These are phyloP conservation scores for Xylaria polymorpha DNA, from an alignment of 2,329 filamentous ascomycete species.

Conservation along the genomic window DNA sequence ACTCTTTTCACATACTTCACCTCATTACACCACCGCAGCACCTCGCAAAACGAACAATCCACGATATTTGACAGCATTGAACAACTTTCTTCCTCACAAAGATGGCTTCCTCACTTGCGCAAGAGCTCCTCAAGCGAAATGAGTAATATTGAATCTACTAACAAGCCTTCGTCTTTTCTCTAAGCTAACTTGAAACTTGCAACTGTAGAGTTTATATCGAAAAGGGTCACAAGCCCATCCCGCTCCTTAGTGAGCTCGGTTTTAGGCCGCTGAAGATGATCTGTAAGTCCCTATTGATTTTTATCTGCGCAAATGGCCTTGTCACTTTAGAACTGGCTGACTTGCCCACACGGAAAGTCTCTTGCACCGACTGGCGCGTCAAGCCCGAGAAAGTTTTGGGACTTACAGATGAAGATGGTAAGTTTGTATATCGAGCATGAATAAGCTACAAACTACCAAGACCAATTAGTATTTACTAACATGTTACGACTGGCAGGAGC, in stretches of 20 bases:
- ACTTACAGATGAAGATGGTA: constrained; percentile 14
- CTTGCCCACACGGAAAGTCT: constrained; percentile 11
- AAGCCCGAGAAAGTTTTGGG: constrained; percentile 15
- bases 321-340: not conserved
- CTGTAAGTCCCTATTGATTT: not conserved
- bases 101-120: constrained; percentile 11
- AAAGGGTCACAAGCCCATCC: constrained; percentile 10
- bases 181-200: not conserved
- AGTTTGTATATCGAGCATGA: not conserved
- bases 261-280: constrained; percentile 21
- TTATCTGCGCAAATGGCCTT: too few species aligned
- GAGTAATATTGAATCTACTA: not conserved
- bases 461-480: not conserved
- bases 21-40: not conserved
- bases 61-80: too few species aligned
- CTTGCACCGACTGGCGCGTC: constrained; percentile 15
- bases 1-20: not conserved
- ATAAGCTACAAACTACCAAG: too few species aligned
- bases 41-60: not conserved
- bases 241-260: constrained; percentile 5
- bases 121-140: constrained; percentile 23
- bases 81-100: not conserved
- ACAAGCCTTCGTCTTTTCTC: not conserved
- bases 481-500: not conserved
- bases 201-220: constrained; percentile 1